These are phyloP conservation scores for Crassisporium funariophilum DNA, from an alignment of 768 basidiomycete species.

Conservation along the genomic window DNA sequence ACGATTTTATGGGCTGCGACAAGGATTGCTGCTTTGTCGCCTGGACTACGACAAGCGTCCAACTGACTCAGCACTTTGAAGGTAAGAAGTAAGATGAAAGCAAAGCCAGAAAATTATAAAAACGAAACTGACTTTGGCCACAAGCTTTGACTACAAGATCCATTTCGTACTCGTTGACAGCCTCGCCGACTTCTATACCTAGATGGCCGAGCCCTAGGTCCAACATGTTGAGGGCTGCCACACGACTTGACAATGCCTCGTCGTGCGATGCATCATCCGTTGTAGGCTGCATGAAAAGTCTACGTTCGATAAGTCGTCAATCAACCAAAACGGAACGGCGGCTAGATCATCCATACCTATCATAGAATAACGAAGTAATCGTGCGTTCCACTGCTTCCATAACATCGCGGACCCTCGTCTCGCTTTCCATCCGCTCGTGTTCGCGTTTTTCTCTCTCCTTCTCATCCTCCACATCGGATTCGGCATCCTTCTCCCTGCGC, in stretches of 20 bases:
- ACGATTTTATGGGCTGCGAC: conserved; percentile 85
- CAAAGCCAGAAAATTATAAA: background rate
- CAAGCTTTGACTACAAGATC: conserved; percentile 69
- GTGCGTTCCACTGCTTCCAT: conserved; percentile 76
- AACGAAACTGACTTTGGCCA: conserved; percentile 67
- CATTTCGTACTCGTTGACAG: conserved; percentile 43
- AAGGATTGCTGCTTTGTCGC: conserved; percentile 77
- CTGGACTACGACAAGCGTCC: conserved; percentile 54
- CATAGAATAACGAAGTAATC: conserved; percentile 78
- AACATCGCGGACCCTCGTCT: conserved; percentile 54
- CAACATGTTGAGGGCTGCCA: conserved; percentile 89
- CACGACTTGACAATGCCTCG: conserved; percentile 83
- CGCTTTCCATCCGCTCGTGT: conserved; percentile 38
- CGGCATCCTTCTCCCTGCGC: conserved; percentile 21
- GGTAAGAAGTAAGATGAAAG: background rate
- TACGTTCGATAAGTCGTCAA: conserved; percentile 26
- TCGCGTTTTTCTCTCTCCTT: conserved; percentile 34
- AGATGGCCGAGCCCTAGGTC: conserved; percentile 89
- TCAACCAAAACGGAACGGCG: background rate
- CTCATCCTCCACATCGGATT: conserved; percentile 31
- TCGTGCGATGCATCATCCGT: conserved; percentile 84
- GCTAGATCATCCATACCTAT: conserved; percentile 50
- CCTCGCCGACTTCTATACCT: conserved; percentile 74
- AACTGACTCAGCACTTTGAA: conserved; percentile 38
- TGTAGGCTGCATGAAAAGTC: conserved; percentile 71